Percentiles rank a stretch among this genome's conserved stretches.
phyloP scores from a whole-genome alignment of 139 green algal genomes.

The Trebouxia sp. region DNA sequence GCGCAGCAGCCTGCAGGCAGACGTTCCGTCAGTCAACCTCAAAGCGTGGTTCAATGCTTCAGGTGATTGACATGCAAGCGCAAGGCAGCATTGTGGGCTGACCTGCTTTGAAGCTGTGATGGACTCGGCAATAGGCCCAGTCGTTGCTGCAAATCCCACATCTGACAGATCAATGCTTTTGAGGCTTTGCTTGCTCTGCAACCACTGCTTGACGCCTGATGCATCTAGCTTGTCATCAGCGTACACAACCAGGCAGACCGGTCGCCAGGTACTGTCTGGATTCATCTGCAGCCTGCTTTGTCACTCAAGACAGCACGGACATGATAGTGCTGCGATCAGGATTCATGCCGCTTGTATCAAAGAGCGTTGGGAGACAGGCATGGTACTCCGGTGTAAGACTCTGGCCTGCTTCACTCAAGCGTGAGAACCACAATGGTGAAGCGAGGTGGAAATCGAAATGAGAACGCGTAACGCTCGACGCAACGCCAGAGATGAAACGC shows the following conservation, averaged over 20 bases:
- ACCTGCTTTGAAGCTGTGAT: background rate
- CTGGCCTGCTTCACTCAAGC: too few relatives aligned
- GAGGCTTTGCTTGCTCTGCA: background rate
- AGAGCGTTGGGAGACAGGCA: too few relatives aligned
- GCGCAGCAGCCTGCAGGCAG: background rate
- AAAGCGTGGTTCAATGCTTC: background rate
- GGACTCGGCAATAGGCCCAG: background rate
- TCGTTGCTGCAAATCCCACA: background rate
- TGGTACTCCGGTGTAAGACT: too few relatives aligned
- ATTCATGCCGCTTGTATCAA: too few relatives aligned
- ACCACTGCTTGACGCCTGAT: background rate
- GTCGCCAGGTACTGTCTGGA: background rate
- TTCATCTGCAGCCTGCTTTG: too few relatives aligned
- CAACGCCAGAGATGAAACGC: too few relatives aligned
- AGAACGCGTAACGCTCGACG: too few relatives aligned
- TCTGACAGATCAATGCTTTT: background rate
- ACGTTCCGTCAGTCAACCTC: too few relatives aligned
- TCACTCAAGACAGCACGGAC: too few relatives aligned
- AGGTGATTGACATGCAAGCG: background rate
- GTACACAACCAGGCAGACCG: background rate
- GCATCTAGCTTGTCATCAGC: background rate
- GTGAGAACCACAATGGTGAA: too few relatives aligned
- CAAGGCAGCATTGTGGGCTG: background rate
- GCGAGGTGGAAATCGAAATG: too few relatives aligned
- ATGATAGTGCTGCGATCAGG: too few relatives aligned